Evolutionary conservation across 345 rosid genomes (phyloP), one percentile per base, ranked within the genome.

Genomic region (Euphorbia tirucalli): DNA sequence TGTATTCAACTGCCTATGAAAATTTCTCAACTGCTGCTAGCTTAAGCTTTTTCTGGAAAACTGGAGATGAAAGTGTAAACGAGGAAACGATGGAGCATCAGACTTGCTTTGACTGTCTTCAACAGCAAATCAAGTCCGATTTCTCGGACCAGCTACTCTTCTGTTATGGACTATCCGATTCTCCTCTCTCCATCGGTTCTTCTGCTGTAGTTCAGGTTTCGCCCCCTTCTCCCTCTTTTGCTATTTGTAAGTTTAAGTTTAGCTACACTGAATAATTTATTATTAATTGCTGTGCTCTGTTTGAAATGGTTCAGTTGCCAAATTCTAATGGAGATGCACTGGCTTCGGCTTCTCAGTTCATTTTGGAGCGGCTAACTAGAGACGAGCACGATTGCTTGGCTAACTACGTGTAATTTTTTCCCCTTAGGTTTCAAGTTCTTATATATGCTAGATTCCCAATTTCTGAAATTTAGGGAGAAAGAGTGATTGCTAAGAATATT

Each of bases 161-260:
- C 83, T 88, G 84, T 62, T 79, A 87, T 75, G 97, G 88, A 74
- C 73, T 89, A 68, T 85, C 97, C 67, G 84, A 84, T 78, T 89
- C 92, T 27, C 79, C 89, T 58, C 85, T 90, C 39, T 97, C 97
- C 65, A 81, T 85, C 69, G 90, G 86, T 55, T 90, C 90, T 77
- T 81, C 93, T 71, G 95, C 95, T 50, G 85, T 89, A 55, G 93
- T 90, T 24, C 82, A 90, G 92, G 96, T 88, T 44, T 66, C 69
- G 13, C 49, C 69, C 25, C 49, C 1, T 1, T 22, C 27, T 22
- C 5, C 5, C 52, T 44, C 30, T 22, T 18, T 5, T 7, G 16
- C 2, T 37, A 13, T n/a, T 2, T 22, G 3, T 69, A 31, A 16
- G 35, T 21, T 48, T 19, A 21, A 27, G 27, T 41, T 10, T 5